Conservation (phyloP, 2,329 filamentous ascomycete species). For the Amesomyces nigricolor region DNA sequence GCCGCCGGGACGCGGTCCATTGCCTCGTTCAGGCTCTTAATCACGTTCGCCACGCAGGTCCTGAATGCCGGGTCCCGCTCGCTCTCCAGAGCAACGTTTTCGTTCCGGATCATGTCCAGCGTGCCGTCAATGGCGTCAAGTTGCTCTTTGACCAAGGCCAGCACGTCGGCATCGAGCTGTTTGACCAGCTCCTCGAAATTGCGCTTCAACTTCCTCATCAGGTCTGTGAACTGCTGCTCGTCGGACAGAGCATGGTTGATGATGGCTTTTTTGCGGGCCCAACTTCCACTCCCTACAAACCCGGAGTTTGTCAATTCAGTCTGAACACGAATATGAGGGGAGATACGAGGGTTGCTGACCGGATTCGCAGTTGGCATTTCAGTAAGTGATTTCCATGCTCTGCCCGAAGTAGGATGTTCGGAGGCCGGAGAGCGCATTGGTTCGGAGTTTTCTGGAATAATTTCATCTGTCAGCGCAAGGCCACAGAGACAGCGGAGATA, state of each 20-base stretch:
- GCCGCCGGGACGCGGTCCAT: too few species aligned
- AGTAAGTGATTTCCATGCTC: conserved; percentile 35
- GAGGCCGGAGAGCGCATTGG: conserved; percentile 33
- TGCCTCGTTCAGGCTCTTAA: conserved; percentile 6
- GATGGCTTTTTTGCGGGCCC: conserved; percentile 32
- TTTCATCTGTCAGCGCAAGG: neutral
- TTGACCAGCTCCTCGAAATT: conserved; percentile 24
- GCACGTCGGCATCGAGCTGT: conserved; percentile 25
- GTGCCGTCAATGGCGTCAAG: conserved; percentile 28
- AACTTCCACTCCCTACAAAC: conserved; percentile 31
- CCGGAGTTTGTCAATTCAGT: neutral
- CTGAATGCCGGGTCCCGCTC: conserved; percentile 35
- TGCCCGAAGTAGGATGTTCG: conserved; percentile 35
- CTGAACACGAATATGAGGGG: neutral
- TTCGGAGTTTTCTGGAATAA: conserved; percentile 30
- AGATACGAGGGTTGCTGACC: conserved; percentile 27
- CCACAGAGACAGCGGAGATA: neutral
- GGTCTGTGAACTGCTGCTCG: conserved; percentile 28
- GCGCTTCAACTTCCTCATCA: conserved; percentile 28
- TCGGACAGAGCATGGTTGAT: conserved; percentile 29
- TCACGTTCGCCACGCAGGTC: conserved; percentile 27
- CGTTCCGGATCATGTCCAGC: conserved; percentile 34
- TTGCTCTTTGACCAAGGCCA: conserved; percentile 20
- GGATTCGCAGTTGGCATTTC: conserved; percentile 27
- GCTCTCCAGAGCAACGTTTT: conserved; percentile 35